A percentile compares a stretch with the other conserved stretches of the same genome.
phyloP scores from a whole-genome alignment of 805 yeast genomes.

The Phaffomyces antillensis region DNA sequence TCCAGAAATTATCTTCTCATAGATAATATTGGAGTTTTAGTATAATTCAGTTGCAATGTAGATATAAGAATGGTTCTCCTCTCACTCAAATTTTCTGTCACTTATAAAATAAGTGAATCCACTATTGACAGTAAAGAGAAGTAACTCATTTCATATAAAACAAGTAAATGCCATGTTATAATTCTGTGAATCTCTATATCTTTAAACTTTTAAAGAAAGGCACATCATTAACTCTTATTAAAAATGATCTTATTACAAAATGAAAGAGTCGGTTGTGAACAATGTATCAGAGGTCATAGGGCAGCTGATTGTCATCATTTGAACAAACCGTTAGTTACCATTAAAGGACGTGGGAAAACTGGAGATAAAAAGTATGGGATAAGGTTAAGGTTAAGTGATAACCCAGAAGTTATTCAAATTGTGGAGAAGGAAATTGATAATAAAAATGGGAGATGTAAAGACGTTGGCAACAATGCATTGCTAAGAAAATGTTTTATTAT shows the following conservation, averaged over 20 bases:
- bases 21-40: no score
- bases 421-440: background rate
- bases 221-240: background rate
- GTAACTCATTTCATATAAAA: no score
- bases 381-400: constrained; percentile 1
- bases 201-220: no score
- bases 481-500: background rate
- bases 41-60: no score
- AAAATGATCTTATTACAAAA: constrained; percentile 6
- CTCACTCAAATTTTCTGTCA: no score
- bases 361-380: background rate
- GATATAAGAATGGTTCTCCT: no score
- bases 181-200: no score
- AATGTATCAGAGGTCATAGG: constrained; percentile 8
- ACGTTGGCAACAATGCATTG: background rate
- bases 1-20: no score
- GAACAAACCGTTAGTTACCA: constrained; percentile 2
- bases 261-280: constrained; percentile 5
- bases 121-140: no score
- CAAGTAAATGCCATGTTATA: no score
- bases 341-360: constrained; percentile 2
- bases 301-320: constrained; percentile 5
- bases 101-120: no score
- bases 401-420: background rate
- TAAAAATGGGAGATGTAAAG: background rate